phyloP scores from a whole-genome alignment of 345 rosid species.

The Melaleuca quinquenervia region DNA sequence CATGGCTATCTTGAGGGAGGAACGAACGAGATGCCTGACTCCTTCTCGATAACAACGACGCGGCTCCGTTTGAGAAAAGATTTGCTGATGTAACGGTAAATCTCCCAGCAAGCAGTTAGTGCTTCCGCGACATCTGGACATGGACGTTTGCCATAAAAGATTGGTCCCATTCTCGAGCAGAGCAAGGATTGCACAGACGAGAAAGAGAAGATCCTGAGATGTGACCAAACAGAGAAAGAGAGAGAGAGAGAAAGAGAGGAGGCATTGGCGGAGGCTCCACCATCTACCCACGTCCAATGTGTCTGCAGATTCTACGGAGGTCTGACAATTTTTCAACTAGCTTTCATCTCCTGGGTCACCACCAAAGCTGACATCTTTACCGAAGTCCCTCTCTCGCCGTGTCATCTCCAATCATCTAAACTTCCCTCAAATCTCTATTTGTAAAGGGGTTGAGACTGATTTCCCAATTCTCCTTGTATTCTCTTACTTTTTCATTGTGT shows the following conservation, averaged over 20 bases:
- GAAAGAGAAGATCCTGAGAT: no score
- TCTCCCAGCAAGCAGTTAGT: not conserved
- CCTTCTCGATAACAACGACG: not conserved
- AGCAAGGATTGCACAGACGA: not conserved
- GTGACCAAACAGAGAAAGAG: not conserved
- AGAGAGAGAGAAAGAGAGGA: not conserved
- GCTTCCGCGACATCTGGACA: not conserved
- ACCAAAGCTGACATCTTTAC: not conserved
- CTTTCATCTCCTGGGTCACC: not conserved
- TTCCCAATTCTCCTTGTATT: no score
- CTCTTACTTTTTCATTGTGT: not conserved
- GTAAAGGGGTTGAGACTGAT: no score
- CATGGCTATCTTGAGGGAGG: no score
- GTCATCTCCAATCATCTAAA: no score
- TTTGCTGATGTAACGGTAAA: not conserved
- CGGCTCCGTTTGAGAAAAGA: not conserved
- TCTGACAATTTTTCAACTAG: no score
- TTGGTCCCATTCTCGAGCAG: not conserved
- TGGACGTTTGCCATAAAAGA: not conserved
- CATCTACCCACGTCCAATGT: not conserved
- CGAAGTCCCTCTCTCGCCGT: not conserved
- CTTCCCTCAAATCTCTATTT: no score
- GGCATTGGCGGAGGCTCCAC: not conserved
- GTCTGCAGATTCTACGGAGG: not conserved
- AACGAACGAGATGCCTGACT: not conserved